phyloP scores from a whole-genome alignment of 2,329 filamentous ascomycete species.

The Trichoderma arundinaceum region DNA sequence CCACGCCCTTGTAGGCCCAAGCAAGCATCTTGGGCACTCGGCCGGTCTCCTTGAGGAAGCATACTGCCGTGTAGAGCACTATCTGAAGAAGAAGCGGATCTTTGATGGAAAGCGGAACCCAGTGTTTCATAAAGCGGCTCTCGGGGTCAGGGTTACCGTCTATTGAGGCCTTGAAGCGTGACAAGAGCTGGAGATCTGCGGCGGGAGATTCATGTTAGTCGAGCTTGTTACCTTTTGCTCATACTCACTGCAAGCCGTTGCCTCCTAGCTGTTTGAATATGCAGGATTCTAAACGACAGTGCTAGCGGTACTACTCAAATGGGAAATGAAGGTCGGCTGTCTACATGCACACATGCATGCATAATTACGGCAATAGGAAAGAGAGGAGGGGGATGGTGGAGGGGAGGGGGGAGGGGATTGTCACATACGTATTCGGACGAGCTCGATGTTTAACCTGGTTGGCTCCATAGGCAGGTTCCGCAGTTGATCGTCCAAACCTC shows the following conservation, averaged over 20 bases:
- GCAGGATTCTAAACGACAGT: not conserved
- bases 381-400: not conserved
- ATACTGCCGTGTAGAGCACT: conserved; percentile 57
- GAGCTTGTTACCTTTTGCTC: not conserved
- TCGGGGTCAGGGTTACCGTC: conserved; percentile 54
- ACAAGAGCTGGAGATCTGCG: conserved; percentile 55
- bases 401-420: not conserved
- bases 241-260: not conserved
- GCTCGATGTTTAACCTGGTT: conserved; percentile 53
- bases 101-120: conserved; percentile 55
- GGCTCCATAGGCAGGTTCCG: conserved; percentile 50
- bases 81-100: conserved; percentile 57
- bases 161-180: conserved; percentile 57
- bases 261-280: not conserved
- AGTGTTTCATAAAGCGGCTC: conserved; percentile 55
- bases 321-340: not conserved
- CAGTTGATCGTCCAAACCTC: conserved; percentile 45
- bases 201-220: not conserved
- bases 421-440: conserved; percentile 54
- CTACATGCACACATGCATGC: conserved; percentile 9
- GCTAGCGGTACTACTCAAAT: not conserved
- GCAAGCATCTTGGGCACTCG: conserved; percentile 52
- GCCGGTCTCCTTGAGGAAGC: conserved; percentile 57
- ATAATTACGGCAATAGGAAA: not conserved
- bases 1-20: conserved; percentile 51